These are phyloP conservation scores for Botrytis tulipae DNA, from an alignment of 2,329 filamentous ascomycete genomes.

Conservation along the genomic window DNA sequence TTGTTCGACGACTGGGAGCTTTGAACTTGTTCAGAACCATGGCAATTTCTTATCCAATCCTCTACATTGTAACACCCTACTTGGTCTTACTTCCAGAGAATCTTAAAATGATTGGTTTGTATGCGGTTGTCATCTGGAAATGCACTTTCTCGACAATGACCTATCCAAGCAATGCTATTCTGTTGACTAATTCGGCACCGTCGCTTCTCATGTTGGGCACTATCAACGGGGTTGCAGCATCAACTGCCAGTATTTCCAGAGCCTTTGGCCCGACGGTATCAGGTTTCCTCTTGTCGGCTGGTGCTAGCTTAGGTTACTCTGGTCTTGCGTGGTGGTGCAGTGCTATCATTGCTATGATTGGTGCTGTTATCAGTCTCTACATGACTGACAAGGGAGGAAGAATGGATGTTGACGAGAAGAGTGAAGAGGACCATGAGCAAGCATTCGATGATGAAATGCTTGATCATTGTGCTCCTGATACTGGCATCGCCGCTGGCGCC, in stretches of 20 bases:
- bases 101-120: constrained; percentile 72
- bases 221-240: constrained; percentile 89
- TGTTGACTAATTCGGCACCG: constrained; percentile 84
- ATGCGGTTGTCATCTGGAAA: constrained; percentile 80
- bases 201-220: constrained; percentile 82
- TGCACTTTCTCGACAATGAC: constrained; percentile 89
- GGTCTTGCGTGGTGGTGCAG: constrained; percentile 93
- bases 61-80: constrained; percentile 88
- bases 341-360: constrained; percentile 70
- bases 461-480: constrained; percentile 32
- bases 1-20: constrained; percentile 73
- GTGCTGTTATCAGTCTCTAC: constrained; percentile 71
- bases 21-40: constrained; percentile 80
- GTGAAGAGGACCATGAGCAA: constrained; percentile 33
- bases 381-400: constrained; percentile 59
- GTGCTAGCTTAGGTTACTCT: constrained; percentile 76
- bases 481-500: constrained; percentile 25
- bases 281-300: constrained; percentile 78
- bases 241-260: constrained; percentile 82
- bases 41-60: constrained; percentile 77
- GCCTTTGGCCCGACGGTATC: constrained; percentile 88
- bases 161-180: constrained; percentile 85
- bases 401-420: constrained; percentile 37
- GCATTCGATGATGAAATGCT: constrained; percentile 33
- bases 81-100: constrained; percentile 75